Evolutionary conservation across 2,329 filamentous ascomycete genomes (phyloP), one percentile per base, ranked within the genome.

Genomic region (Phyllachora maydis): DNA sequence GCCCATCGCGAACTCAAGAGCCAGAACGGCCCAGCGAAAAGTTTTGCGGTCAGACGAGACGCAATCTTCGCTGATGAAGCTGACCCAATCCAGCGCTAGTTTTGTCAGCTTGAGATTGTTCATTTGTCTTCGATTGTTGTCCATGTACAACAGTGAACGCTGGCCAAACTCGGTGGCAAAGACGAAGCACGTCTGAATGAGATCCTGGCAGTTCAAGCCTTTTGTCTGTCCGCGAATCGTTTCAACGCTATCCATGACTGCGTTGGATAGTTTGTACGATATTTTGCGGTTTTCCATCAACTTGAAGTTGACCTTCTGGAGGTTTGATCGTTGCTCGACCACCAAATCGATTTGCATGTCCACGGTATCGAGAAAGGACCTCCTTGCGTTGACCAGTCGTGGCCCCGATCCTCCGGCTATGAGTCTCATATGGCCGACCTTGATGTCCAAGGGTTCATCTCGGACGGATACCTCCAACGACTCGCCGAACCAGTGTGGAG

Each of bases 131-230:
- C 88, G 62, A 42, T 92, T 95, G 45, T 78, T 76, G 48, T 98
- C 88, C 70, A 98, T 88, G 52, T 91, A 90, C 11, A 88, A 68
- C 23, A 92, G 65, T 3, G 85, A 93, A 32, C 88, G 74, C 44
- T 93, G 85, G 21, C 88, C 88, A 35, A 98, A 98, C 44, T 98
- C 88, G 0, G 88, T 95, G n/a, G 88, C 88, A 39, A 95, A 98
- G 19, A 90, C 77, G 45, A 95, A 98, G 49, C 85, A 98, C 4
- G 82, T 91, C 46, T 98, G 88, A 32, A 98, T 88, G 15, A 98
- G 65, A 40, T 98, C 88, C 38, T 92, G 82, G 42, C 85, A 92
- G 33, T 88, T 75, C 32, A 85, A 65, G 6, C 74, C 78, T 27
- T 65, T 61, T 1, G 82, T 82, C 46, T 98, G 85, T 35, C 70